Conservation (phyloP, 768 basidiomycete genomes). For the Pulveroboletus sp. region DNA sequence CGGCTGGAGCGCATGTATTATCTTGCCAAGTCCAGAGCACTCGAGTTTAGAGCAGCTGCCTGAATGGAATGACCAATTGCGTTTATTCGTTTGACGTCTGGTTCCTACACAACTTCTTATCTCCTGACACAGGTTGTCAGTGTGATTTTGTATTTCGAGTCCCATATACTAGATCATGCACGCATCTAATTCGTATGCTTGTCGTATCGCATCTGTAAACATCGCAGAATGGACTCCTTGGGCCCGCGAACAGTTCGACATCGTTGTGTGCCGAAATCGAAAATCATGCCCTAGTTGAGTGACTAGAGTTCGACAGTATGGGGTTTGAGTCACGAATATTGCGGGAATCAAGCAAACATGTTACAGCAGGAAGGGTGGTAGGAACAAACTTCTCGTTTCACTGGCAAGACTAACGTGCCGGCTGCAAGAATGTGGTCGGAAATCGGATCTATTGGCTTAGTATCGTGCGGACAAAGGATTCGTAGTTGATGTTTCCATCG, state of each 20-base stretch:
- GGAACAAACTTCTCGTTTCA: background rate
- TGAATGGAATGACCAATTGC: constrained; percentile 3
- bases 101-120: background rate
- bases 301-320: background rate
- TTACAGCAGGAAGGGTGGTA: background rate
- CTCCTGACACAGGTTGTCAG: background rate
- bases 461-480: constrained; percentile 93
- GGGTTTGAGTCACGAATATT: background rate
- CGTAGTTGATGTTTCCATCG: constrained; percentile 96
- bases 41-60: constrained; percentile 21
- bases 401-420: background rate
- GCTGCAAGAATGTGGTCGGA: background rate
- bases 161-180: background rate
- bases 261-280: background rate
- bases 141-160: background rate
- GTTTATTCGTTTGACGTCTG: background rate
- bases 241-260: constrained; percentile 11
- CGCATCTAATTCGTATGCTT: background rate
- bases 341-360: background rate
- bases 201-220: constrained; percentile 2
- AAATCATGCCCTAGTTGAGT: background rate
- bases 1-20: constrained; percentile 26
- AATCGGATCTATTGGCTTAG: constrained; percentile 63
- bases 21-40: constrained; percentile 24
- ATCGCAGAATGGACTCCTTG: background rate